phyloP scores from a whole-genome alignment of 2,329 filamentous ascomycete genomes.

The Epichloe hybrida region DNA sequence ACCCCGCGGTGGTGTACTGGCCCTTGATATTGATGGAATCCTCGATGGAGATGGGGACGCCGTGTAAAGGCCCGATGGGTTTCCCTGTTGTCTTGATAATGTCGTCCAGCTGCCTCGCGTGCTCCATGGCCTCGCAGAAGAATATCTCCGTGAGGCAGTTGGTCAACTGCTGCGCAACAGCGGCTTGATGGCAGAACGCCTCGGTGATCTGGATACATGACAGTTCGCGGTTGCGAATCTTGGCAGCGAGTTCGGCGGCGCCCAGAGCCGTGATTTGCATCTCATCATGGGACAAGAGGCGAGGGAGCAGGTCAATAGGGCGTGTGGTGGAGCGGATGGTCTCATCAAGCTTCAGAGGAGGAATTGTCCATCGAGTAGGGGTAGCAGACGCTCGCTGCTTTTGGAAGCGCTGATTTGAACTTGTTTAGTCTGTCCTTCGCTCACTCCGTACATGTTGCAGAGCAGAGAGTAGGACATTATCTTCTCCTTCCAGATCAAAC shows the following conservation, averaged over 20 bases:
- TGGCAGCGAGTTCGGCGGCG: slow-evolving; percentile 7
- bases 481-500: not conserved
- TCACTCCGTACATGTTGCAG: too few species aligned
- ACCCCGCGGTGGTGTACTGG: slow-evolving; percentile 2
- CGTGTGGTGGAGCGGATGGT: slow-evolving; percentile 5
- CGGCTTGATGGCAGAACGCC: slow-evolving; percentile 16
- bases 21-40: slow-evolving; percentile 7
- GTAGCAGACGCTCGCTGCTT: slow-evolving; percentile 3
- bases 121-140: slow-evolving; percentile 31
- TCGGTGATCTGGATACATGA: slow-evolving; percentile 13
- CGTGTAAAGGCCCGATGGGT: slow-evolving; percentile 38
- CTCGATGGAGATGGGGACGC: slow-evolving; percentile 35
- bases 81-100: slow-evolving; percentile 3
- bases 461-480: too few species aligned
- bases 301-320: slow-evolving; percentile 5
- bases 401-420: slow-evolving; percentile 3
- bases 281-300: slow-evolving; percentile 9
- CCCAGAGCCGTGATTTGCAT: slow-evolving; percentile 11
- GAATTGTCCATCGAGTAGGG: slow-evolving; percentile 6
- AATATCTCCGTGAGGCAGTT: slow-evolving; percentile 35
- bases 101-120: slow-evolving; percentile 31
- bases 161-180: slow-evolving; percentile 18
- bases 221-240: slow-evolving; percentile 8
- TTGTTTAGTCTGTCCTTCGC: too few species aligned
- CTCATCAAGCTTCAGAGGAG: slow-evolving; percentile 6